These are phyloP conservation scores for Mikania micrantha DNA, from an alignment of 129 eudicot genomes.

Conservation along the genomic window DNA sequence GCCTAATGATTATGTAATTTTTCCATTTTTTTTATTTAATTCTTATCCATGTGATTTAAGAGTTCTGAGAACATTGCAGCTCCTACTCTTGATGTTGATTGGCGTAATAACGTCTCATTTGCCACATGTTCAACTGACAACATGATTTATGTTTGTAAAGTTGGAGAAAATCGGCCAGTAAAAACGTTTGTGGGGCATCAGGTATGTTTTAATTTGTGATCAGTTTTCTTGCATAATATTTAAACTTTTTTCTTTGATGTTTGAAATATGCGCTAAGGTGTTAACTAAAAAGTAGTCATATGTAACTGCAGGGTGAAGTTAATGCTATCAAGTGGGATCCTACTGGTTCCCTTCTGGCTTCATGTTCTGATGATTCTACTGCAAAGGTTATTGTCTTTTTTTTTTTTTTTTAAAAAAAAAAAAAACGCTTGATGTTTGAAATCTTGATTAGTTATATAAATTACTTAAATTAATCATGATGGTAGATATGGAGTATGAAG, in stretches of 20 bases:
- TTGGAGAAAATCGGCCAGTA: constrained; percentile 83
- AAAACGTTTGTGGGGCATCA: constrained; percentile 74
- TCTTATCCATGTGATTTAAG: not conserved
- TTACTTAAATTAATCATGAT: constrained; percentile 17
- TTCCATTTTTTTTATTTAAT: not conserved
- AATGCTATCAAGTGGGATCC: constrained; percentile 98
- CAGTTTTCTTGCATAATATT: not conserved
- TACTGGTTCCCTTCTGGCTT: constrained; percentile 78
- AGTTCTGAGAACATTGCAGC: constrained; percentile 33
- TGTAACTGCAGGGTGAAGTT: constrained; percentile 71
- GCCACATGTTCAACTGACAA: constrained; percentile 93
- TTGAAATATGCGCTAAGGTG: not conserved
- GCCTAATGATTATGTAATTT: not conserved
- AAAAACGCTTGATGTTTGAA: not conserved
- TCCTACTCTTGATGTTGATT: constrained; percentile 96
- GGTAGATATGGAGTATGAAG: constrained; percentile 87
- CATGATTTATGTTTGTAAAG: constrained; percentile 92
- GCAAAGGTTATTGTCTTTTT: constrained; percentile 57
- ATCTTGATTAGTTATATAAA: not conserved
- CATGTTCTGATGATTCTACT: constrained; percentile 89
- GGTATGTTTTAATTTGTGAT: constrained; percentile 29
- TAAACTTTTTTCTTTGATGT: not conserved
- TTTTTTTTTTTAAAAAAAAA: too few species aligned
- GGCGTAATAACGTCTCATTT: constrained; percentile 86
- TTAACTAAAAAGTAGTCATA: constrained; percentile 3